Percentiles rank a stretch among this genome's conserved stretches.
These are phyloP conservation scores for Mycena vulgaris DNA, from an alignment of 768 basidiomycete genomes.

Conservation along the genomic window DNA sequence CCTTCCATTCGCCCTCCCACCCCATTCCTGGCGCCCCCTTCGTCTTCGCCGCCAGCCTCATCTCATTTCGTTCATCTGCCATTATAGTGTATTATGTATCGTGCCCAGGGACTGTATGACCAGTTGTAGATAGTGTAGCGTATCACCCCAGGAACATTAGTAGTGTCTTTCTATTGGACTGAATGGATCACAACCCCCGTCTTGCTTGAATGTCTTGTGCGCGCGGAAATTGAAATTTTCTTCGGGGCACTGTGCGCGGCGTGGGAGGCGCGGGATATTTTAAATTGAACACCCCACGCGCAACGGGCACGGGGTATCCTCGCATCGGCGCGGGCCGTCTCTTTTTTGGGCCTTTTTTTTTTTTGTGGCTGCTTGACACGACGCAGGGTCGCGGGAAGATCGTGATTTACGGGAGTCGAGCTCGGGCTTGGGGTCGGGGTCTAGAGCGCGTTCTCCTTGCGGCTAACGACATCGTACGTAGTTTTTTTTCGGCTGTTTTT, in stretches of 20 bases:
- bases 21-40: not conserved
- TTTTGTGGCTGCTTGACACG: not conserved
- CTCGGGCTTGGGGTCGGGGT: too few species aligned
- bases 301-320: too few species aligned
- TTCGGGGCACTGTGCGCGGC: not conserved
- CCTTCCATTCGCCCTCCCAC: not conserved
- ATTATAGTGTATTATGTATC: conserved; percentile 25
- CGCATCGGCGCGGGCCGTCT: not conserved
- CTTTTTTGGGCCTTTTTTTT: not conserved
- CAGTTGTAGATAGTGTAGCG: conserved; percentile 35
- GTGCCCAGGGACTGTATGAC: conserved; percentile 31
- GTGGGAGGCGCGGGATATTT: not conserved
- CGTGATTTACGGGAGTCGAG: not conserved
- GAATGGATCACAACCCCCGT: not conserved
- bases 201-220: too few species aligned
- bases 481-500: too few species aligned
- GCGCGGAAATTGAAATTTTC: too few species aligned
- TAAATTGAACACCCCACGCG: too few species aligned
- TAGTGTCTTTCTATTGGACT: conserved; percentile 18
- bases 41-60: conserved; percentile 1
- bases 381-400: not conserved
- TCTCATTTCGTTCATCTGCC: conserved; percentile 8
- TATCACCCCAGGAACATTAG: conserved; percentile 18
- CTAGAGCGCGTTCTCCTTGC: too few species aligned
- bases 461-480: too few species aligned